phyloP scores from a whole-genome alignment of 2,329 filamentous ascomycete species.

The Massarina eburnea region DNA sequence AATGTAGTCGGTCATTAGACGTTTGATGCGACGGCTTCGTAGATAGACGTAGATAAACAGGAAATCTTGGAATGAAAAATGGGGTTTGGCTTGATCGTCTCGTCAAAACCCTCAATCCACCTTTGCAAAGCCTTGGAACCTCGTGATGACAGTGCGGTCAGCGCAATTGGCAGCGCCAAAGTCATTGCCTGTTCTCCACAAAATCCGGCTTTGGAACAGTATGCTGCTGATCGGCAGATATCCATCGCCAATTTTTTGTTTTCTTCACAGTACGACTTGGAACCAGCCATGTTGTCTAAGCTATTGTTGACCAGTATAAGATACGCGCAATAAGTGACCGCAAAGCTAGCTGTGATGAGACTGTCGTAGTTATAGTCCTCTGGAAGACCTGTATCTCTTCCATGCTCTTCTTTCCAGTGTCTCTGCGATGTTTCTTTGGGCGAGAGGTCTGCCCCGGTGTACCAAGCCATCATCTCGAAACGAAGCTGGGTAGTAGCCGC shows the following conservation, averaged over 20 bases:
- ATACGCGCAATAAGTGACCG: constrained; percentile 4
- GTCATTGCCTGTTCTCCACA: constrained; percentile 5
- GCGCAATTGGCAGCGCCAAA: constrained; percentile 3
- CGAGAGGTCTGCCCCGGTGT: background rate
- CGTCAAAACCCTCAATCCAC: background rate
- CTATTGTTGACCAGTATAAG: constrained; percentile 4
- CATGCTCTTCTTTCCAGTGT: too few species aligned
- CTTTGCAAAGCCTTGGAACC: background rate
- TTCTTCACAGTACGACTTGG: background rate
- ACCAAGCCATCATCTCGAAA: constrained; percentile 3
- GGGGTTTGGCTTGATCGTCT: background rate
- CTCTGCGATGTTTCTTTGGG: background rate
- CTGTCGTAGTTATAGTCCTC: background rate
- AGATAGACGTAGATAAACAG: too few species aligned
- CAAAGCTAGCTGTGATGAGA: constrained; percentile 1
- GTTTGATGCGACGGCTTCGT: background rate
- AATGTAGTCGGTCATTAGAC: background rate
- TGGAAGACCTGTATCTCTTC: background rate
- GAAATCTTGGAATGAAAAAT: too few species aligned
- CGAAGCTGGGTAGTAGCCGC: background rate
- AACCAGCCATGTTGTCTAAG: background rate
- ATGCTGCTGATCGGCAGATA: constrained; percentile 1
- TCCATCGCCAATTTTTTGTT: background rate
- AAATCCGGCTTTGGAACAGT: constrained; percentile 1
- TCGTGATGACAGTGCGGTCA: background rate